Evolutionary conservation across 495 filamentous ascomycete species (phyloP).

Genomic region (Lasiosphaeria hispida): DNA sequence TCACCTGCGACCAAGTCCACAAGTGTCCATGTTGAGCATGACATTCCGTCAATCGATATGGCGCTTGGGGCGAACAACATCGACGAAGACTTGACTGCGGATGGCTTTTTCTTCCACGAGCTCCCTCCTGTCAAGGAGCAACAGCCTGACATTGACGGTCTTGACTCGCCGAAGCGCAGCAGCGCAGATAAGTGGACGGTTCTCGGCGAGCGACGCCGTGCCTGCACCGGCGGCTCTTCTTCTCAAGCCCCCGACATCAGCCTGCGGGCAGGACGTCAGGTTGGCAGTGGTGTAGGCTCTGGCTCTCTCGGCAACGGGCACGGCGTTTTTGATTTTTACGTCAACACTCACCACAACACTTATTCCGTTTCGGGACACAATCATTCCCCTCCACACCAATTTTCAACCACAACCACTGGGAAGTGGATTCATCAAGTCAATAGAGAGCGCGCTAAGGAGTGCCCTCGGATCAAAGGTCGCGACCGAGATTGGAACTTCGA

Average conservation of each 20-base stretch:
- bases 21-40: constrained; percentile 38
- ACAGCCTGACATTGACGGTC: constrained; percentile 21
- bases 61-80: constrained; percentile 44
- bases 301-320: constrained; percentile 35
- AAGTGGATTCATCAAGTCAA: constrained; percentile 32
- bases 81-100: constrained; percentile 57
- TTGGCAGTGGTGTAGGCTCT: constrained; percentile 29
- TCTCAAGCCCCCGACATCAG: constrained; percentile 43
- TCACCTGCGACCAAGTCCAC: constrained; percentile 51
- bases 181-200: constrained; percentile 82
- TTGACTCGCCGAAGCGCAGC: constrained; percentile 47
- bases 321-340: constrained; percentile 34
- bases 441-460: constrained; percentile 48
- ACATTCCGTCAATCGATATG: constrained; percentile 39
- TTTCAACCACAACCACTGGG: constrained; percentile 13
- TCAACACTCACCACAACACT: constrained; percentile 23
- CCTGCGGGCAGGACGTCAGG: constrained; percentile 38
- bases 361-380: constrained; percentile 28
- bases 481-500: constrained; percentile 53
- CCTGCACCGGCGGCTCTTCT: constrained; percentile 50
- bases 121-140: constrained; percentile 43
- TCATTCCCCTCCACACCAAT: constrained; percentile 16
- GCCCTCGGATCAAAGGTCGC: constrained; percentile 47
- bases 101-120: constrained; percentile 70
- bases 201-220: constrained; percentile 76